These are phyloP conservation scores for Schwanniomyces polymorphus DNA, from an alignment of 805 yeast species.

Conservation along the genomic window DNA sequence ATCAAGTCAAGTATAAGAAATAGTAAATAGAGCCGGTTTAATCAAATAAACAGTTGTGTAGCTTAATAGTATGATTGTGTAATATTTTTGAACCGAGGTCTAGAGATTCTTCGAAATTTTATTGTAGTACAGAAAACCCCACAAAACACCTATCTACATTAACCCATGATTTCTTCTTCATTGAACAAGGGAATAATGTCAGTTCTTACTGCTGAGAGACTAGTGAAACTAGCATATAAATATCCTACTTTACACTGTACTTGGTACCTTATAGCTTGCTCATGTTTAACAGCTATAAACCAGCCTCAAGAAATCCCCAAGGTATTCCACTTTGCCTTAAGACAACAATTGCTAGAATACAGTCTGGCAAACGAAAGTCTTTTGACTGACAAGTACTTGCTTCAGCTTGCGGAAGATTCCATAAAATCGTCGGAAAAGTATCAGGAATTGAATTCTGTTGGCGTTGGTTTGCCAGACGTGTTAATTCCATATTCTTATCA, in stretches of 20 bases:
- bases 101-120: neutral
- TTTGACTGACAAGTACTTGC: constrained; percentile 31
- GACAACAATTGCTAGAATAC: constrained; percentile 41
- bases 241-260: constrained; percentile 54
- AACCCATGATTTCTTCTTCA: neutral
- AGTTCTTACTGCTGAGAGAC: constrained; percentile 53
- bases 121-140: neutral
- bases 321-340: constrained; percentile 66
- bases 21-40: neutral
- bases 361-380: constrained; percentile 20
- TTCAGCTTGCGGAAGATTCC: constrained; percentile 40
- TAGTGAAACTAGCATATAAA: constrained; percentile 50
- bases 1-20: constrained; percentile 32
- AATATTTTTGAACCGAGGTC: neutral
- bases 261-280: constrained; percentile 83
- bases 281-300: constrained; percentile 79
- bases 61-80: neutral
- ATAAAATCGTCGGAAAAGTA: constrained; percentile 38
- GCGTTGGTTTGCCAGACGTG: constrained; percentile 42
- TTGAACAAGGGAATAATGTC: constrained; percentile 9
- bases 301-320: constrained; percentile 78
- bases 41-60: neutral
- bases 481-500: constrained; percentile 39
- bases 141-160: neutral
- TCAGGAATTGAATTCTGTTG: constrained; percentile 39